These are phyloP conservation scores for Pleodorina starrii DNA, from an alignment of 139 green algal genomes.

Conservation along the genomic window DNA sequence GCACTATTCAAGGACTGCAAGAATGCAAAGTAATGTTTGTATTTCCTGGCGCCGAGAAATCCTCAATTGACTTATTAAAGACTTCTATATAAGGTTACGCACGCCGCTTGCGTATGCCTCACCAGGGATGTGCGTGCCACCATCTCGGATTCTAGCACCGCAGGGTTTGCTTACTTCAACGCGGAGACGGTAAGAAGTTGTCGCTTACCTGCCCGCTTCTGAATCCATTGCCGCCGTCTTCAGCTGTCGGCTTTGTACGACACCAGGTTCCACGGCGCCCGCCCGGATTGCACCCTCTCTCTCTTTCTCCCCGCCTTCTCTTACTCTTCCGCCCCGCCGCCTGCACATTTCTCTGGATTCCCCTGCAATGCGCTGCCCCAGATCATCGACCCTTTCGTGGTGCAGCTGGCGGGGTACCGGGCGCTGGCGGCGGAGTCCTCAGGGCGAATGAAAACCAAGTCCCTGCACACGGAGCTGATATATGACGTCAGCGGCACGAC, in stretches of 20 bases:
- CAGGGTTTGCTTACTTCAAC: constrained; percentile 7
- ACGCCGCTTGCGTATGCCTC: too few species aligned
- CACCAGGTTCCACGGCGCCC: background rate
- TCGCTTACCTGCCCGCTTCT: too few species aligned
- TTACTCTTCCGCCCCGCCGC: too few species aligned
- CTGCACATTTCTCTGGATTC: too few species aligned
- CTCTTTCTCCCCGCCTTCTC: background rate
- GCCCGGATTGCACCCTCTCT: background rate
- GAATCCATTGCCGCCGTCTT: too few species aligned
- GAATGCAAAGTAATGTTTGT: constrained; percentile 41
- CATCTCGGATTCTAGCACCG: background rate
- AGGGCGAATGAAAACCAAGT: constrained; percentile 54
- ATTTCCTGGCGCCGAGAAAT: too few species aligned
- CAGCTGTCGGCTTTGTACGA: background rate
- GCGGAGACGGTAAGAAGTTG: background rate
- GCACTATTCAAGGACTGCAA: constrained; percentile 4
- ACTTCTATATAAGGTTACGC: background rate
- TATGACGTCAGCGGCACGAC: constrained; percentile 70
- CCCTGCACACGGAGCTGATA: constrained; percentile 76
- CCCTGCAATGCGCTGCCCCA: too few species aligned
- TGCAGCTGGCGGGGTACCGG: constrained; percentile 56
- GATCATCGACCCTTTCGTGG: constrained; percentile 27
- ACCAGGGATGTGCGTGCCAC: background rate
- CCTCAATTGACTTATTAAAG: background rate
- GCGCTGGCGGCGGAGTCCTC: constrained; percentile 51